Evolutionary conservation across 495 filamentous ascomycete species (phyloP), one percentile per base, ranked within the genome.

Genomic region (Penicillium malachiteum): DNA sequence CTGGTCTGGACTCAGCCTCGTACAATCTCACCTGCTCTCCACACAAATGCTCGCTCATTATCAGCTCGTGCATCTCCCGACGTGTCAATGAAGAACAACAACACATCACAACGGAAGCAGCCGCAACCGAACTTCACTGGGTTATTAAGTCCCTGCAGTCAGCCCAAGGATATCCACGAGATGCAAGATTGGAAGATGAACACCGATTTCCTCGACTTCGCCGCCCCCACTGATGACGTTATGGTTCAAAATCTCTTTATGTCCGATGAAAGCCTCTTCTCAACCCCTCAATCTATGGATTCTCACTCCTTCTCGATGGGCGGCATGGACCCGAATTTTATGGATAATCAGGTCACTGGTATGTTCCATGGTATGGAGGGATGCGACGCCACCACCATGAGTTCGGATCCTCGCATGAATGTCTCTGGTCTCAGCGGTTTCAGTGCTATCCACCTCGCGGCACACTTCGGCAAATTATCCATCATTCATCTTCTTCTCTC

Each of bases 1-100:
- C 30, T 46, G 8, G 43, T 46, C 2, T 46, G 43, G 43, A 46
- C 43, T 31, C 43, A 46, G 31, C 43, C 43, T 14, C 43, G 43
- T 7, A 46, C 43, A 7, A 46, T 46, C 13, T 26, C 43, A 32
- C 18, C 43, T 4, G 8, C 11, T 46, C 43, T 46, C 7, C 43
- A 46, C 26, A 46, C 21, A 31, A 46, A 46, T 13, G 43, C 26
- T 2, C 30, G 43, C 14, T 31, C 21, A 17, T 6, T 46, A 13
- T 46, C 43, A n/a, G 30, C 21, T 26, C 21, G 21, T 26, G 21
- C 21, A 30, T 46, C 43, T 3, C 43, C 43, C 7, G 43, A 46
- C 6, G 7, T 46, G 11, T 26, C 43, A 3, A 32, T 14, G 18
- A 45, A 45, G 12, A 26, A 46, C 18, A 21, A 4, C 11, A 45